A percentile compares a stretch with the other conserved stretches of the same genome.
Conservation (phyloP, 305 asterid genomes). For the Fraxinus ornus region DNA sequence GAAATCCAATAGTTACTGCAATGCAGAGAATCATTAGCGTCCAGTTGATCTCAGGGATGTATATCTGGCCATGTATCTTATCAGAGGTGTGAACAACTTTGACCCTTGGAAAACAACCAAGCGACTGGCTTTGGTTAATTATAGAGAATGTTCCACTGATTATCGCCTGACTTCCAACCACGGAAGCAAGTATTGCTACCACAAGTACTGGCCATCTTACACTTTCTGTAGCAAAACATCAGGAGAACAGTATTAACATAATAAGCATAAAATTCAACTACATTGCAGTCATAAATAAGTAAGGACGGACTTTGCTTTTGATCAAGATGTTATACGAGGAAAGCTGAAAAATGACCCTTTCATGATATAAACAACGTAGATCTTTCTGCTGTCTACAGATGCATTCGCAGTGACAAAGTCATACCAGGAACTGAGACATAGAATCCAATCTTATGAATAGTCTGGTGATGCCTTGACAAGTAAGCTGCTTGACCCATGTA, state of each 20-base stretch:
- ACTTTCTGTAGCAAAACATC: slow-evolving; percentile 39
- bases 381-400: neutral
- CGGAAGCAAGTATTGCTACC: slow-evolving; percentile 92
- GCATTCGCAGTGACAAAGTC: neutral
- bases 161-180: slow-evolving; percentile 96
- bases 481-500: slow-evolving; percentile 99
- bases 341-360: neutral
- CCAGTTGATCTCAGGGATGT: slow-evolving; percentile 99
- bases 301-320: neutral
- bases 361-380: neutral
- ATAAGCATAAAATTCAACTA: neutral
- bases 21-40: slow-evolving; percentile 91
- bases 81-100: slow-evolving; percentile 88
- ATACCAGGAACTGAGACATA: slow-evolving; percentile 96
- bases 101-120: slow-evolving; percentile 95
- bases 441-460: slow-evolving; percentile 71
- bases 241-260: slow-evolving; percentile 6
- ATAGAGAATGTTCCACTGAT: slow-evolving; percentile 96
- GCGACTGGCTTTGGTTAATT: slow-evolving; percentile 91
- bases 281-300: slow-evolving; percentile 1
- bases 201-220: slow-evolving; percentile 91
- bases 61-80: slow-evolving; percentile 88
- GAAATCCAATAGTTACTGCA: slow-evolving; percentile 89
- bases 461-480: slow-evolving; percentile 80
- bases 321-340: neutral